These are phyloP conservation scores for Rhizopogon sp. DNA, from an alignment of 768 basidiomycete species.

Conservation along the genomic window DNA sequence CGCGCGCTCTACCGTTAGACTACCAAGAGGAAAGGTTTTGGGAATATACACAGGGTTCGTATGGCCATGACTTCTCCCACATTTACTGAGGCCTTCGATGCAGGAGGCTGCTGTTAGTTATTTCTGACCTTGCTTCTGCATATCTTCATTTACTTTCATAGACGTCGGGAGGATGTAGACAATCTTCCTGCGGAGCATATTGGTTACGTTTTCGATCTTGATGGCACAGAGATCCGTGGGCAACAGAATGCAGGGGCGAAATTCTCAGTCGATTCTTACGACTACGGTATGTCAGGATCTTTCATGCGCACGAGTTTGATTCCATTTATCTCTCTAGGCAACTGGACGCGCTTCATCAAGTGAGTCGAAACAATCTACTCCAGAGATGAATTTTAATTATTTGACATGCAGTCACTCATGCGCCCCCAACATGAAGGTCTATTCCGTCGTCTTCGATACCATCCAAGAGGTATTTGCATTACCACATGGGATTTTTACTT, in stretches of 20 bases:
- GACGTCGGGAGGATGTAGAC: slow-evolving; percentile 39
- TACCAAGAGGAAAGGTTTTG: slow-evolving; percentile 53
- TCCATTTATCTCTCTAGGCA: slow-evolving; percentile 37
- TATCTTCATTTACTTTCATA: slow-evolving; percentile 13
- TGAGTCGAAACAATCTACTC: slow-evolving; percentile 25
- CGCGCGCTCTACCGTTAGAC: slow-evolving; percentile 37
- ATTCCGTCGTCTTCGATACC: slow-evolving; percentile 58
- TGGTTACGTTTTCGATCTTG: slow-evolving; percentile 60
- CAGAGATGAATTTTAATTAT: slow-evolving; percentile 1
- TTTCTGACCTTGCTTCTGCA: background rate
- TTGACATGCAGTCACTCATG: slow-evolving; percentile 57
- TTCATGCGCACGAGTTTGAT: slow-evolving; percentile 1
- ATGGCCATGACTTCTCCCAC: background rate
- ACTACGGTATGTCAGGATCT: slow-evolving; percentile 33
- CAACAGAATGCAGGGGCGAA: slow-evolving; percentile 25
- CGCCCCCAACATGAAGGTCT: slow-evolving; percentile 51
- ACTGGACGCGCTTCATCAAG: slow-evolving; percentile 78
- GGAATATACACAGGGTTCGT: slow-evolving; percentile 67
- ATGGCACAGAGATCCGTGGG: slow-evolving; percentile 43
- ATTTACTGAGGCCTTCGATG: slow-evolving; percentile 2
- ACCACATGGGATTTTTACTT: background rate
- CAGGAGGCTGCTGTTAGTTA: slow-evolving; percentile 44
- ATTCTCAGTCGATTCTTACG: slow-evolving; percentile 55
- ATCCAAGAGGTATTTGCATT: slow-evolving; percentile 42
- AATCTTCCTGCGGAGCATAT: slow-evolving; percentile 30